Percentiles rank a stretch among this genome's conserved stretches.
Evolutionary conservation across 2,329 filamentous ascomycete genomes (phyloP).

Genomic region (Phyllosticta citribraziliensis): DNA sequence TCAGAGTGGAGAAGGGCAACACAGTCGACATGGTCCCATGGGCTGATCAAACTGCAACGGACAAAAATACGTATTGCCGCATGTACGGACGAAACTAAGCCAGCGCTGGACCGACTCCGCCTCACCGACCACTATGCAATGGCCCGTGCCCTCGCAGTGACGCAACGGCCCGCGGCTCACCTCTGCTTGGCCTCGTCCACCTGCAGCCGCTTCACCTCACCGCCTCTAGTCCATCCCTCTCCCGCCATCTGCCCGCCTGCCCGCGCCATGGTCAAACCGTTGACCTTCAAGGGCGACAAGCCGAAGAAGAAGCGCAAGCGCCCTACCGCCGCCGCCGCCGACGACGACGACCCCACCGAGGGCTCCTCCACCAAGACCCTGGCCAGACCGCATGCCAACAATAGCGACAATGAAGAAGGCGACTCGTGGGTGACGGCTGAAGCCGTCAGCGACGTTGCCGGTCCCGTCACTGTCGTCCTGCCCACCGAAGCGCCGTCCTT

Average conservation of each 20-base stretch:
- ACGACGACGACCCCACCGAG: conserved; percentile 23
- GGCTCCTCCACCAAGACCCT: conserved; percentile 25
- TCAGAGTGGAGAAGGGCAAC: neutral
- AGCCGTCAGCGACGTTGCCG: conserved; percentile 59
- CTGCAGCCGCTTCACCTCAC: neutral
- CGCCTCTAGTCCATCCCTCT: neutral
- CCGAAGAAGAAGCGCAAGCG: conserved; percentile 88
- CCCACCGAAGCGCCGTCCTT: conserved; percentile 64
- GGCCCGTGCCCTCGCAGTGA: neutral
- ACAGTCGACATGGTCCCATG: conserved; percentile 3
- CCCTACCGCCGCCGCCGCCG: conserved; percentile 40
- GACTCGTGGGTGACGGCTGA: conserved; percentile 75
- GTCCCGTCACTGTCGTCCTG: conserved; percentile 74
- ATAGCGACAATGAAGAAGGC: conserved; percentile 20
- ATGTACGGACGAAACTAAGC: too few relatives aligned
- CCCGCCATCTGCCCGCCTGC: neutral
- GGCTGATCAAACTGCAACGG: conserved; percentile 5
- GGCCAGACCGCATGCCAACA: neutral
- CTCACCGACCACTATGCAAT: too few relatives aligned
- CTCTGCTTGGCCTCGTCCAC: neutral
- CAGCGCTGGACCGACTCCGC: too few relatives aligned
- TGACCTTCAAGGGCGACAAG: conserved; percentile 96
- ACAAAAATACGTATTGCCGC: neutral
- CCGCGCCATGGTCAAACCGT: conserved; percentile 67
- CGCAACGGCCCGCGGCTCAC: neutral